These are phyloP conservation scores for Globisporangium emineosum DNA, from an alignment of 352 stramenopile species.

Conservation along the genomic window DNA sequence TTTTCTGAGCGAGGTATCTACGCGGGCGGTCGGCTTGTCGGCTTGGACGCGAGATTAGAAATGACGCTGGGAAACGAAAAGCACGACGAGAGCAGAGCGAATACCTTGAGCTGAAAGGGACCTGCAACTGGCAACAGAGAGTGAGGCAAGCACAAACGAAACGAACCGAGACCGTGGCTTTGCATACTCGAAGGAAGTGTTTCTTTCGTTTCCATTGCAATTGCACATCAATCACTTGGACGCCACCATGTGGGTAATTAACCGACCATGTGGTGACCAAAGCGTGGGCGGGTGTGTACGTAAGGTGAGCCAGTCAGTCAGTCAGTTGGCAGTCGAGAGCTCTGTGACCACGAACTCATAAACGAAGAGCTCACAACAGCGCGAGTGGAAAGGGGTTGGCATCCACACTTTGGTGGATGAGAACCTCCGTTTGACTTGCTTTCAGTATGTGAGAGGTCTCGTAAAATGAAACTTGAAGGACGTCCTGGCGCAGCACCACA, in stretches of 20 bases:
- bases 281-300: neutral
- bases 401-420: neutral
- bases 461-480: neutral
- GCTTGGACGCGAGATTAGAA: constrained; percentile 7
- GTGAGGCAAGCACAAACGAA: neutral
- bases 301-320: neutral
- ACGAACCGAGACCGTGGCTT: neutral
- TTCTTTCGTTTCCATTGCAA: neutral
- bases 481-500: neutral
- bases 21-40: constrained; percentile 1
- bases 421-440: constrained; percentile 4
- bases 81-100: neutral
- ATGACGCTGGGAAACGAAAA: neutral
- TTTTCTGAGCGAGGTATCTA: constrained; percentile 2
- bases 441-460: neutral
- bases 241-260: neutral
- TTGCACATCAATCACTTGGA: constrained; percentile 5
- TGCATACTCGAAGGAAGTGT: neutral
- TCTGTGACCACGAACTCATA: neutral
- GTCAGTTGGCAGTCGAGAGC: too few relatives aligned
- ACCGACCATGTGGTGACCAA: neutral
- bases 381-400: neutral
- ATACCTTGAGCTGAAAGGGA: too few relatives aligned
- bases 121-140: neutral
- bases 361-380: neutral